A percentile compares a stretch with the other conserved stretches of the same genome.
These are phyloP conservation scores for Ophiostoma perfectum DNA, from an alignment of 2,329 filamentous ascomycete genomes.

Conservation along the genomic window DNA sequence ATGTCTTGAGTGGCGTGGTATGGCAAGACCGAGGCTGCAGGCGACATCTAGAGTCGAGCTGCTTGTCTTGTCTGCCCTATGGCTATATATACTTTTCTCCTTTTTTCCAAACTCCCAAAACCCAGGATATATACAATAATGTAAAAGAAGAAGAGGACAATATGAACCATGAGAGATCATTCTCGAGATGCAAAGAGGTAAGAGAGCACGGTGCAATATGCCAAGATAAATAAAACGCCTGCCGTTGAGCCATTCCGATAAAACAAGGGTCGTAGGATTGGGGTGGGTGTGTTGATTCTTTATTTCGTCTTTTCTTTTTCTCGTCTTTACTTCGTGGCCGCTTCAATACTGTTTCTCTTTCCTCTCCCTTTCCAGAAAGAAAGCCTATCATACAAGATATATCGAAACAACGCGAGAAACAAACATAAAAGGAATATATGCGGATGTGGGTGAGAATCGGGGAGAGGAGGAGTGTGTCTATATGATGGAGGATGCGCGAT, in stretches of 20 bases:
- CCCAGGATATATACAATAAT: neutral
- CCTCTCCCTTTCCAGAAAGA: neutral
- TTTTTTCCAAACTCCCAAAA: slow-evolving; percentile 1
- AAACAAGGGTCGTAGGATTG: neutral
- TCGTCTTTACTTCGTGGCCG: neutral
- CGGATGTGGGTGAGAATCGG: neutral
- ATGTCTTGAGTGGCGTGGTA: slow-evolving; percentile 6
- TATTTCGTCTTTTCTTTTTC: neutral
- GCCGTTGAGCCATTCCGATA: neutral
- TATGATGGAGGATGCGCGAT: neutral
- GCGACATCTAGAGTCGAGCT: neutral
- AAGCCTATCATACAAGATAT: slow-evolving; percentile 3
- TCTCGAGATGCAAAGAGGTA: neutral
- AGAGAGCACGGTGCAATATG: too few relatives aligned
- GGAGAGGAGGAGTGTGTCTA: neutral
- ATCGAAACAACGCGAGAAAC: neutral
- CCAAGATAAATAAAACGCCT: neutral
- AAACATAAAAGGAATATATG: neutral
- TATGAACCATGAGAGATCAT: neutral
- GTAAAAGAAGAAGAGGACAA: neutral
- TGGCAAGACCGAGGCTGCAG: neutral
- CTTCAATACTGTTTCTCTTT: neutral
- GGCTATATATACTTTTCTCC: neutral
- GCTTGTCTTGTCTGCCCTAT: neutral
- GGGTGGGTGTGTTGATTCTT: neutral